A percentile compares a stretch with the other conserved stretches of the same genome.
These are phyloP conservation scores for Rhodamnia argentea DNA, from an alignment of 345 rosid species.

Conservation along the genomic window DNA sequence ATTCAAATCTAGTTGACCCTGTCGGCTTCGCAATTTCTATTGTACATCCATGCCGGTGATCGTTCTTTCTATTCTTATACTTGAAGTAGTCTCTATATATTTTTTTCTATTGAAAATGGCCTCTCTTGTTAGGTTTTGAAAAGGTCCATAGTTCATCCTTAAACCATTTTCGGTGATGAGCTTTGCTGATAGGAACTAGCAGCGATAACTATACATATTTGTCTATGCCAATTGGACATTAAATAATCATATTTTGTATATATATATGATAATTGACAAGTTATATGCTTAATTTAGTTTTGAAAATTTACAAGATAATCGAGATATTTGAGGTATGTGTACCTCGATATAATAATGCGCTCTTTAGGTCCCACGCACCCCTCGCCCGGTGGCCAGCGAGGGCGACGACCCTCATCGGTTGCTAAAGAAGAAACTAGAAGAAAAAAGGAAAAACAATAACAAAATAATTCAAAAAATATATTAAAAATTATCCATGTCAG, in stretches of 20 bases:
- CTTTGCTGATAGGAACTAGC: neutral
- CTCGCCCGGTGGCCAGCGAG: no score
- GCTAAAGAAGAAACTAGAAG: no score
- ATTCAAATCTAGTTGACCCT: neutral
- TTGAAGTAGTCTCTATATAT: neutral
- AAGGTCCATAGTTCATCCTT: neutral
- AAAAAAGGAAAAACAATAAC: no score
- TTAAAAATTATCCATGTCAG: no score
- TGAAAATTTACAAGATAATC: neutral
- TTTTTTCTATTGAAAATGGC: neutral
- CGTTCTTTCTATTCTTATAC: neutral
- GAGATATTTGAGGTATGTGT: neutral
- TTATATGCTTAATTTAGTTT: neutral
- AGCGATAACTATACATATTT: neutral
- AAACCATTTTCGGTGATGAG: neutral
- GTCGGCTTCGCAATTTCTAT: neutral
- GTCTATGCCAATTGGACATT: neutral
- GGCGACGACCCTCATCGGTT: no score
- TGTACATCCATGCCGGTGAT: neutral
- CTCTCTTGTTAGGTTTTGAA: neutral
- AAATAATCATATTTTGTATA: neutral
- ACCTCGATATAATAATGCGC: neutral
- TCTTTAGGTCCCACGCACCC: no score
- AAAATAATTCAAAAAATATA: no score
- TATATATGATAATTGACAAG: neutral